Evolutionary conservation across 345 rosid genomes (phyloP), one percentile per base, ranked within the genome.

Genomic region (Microthlaspi erraticum): DNA sequence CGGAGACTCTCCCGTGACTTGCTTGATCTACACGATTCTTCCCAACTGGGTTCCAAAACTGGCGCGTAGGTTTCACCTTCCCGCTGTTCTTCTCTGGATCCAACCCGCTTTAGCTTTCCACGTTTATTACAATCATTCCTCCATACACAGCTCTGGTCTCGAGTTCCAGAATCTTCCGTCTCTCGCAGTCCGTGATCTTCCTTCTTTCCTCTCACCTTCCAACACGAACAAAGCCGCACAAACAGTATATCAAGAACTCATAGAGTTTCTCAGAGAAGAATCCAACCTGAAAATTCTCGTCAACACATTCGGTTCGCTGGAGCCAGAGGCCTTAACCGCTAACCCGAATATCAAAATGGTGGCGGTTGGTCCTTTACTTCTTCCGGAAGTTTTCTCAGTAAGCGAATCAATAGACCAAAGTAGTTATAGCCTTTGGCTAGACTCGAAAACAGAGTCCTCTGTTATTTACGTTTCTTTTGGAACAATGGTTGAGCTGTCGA

Each of bases 401-500:
- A 51, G 29, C 2, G 26, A 71, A 10, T 62, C 79, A 5, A 20
- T 68, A 42, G 67, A 69, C 5, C 49, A 64, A 31, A 41, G 7
- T 17, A 20, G 51, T 16, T 79, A 82, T 62, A 72, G 6, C 3
- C 67, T 62, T 56, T 90, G 88, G 89, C 59, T 87, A 26, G 55
- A 80, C 54, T 82, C 84, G 3, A 78, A 80, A 65, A 49, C 81
- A 31, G 68, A 79, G 34, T 74, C 82, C 23, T 89, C 93, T 10
- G 87, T 87, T 32, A 61, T 89, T 20, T 89, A 87, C 18, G 74
- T 87, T 13, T 82, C 96, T 2, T 89, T 87, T 52, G 96, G 96
- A 20, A 89, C 82, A 77, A 17, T 82, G 26, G 60, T 71, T 29
- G 71, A 49, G 64, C 9, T 88, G 20, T 66, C 86, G 0, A 79